These are phyloP conservation scores for Trematosphaeria pertusa DNA, from an alignment of 2,329 filamentous ascomycete genomes.

Conservation along the genomic window DNA sequence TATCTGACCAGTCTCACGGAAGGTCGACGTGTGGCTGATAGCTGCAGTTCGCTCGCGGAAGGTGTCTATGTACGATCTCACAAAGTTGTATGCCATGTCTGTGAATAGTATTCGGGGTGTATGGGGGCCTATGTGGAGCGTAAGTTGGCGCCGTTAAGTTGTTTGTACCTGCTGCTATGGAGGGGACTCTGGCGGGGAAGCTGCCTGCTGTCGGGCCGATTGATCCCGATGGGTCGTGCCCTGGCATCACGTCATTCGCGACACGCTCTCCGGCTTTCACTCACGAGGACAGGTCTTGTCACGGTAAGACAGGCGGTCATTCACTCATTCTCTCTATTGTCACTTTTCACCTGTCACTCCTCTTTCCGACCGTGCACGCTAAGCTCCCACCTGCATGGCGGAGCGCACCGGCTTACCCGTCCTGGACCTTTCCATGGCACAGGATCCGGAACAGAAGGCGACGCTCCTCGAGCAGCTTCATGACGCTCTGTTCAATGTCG, in stretches of 20 bases:
- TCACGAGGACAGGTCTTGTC: neutral
- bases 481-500: slow-evolving; percentile 58
- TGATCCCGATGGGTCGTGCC: no score
- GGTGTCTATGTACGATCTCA: slow-evolving; percentile 91
- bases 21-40: slow-evolving; percentile 88
- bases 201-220: neutral
- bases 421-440: slow-evolving; percentile 57
- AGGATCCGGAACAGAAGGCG: slow-evolving; percentile 43
- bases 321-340: neutral
- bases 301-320: neutral
- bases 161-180: neutral
- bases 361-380: neutral
- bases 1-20: slow-evolving; percentile 92
- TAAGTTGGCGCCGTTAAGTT: neutral
- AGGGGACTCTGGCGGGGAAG: neutral
- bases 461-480: slow-evolving; percentile 54
- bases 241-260: no score
- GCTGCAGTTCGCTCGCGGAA: slow-evolving; percentile 92
- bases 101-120: slow-evolving; percentile 1
- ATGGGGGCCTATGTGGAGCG: neutral
- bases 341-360: neutral
- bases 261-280: no score
- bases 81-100: slow-evolving; percentile 75
- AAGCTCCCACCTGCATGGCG: slow-evolving; percentile 2
- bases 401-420: slow-evolving; percentile 50